Evolutionary conservation across 1,284 basidiomycete species (phyloP).

Genomic region (Leccinum pachyderme): DNA sequence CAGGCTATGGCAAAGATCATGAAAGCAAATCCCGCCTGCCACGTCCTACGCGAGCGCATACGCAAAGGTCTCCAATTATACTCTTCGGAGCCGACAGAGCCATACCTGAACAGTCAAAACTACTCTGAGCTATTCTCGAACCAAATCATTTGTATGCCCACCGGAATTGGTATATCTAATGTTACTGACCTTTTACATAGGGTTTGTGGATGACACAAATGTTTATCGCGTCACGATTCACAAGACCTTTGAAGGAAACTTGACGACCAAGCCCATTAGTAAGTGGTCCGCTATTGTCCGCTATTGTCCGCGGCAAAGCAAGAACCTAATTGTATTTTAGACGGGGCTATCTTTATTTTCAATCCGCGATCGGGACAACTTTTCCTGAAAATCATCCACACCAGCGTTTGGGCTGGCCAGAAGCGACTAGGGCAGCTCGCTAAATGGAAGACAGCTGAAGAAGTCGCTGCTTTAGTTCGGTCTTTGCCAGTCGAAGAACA

Average conservation of each 20-base stretch:
- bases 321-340: slow-evolving; percentile 34
- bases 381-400: slow-evolving; percentile 99
- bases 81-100: slow-evolving; percentile 98
- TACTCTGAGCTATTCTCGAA: slow-evolving; percentile 99
- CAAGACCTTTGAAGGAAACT: slow-evolving; percentile 99
- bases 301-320: background rate
- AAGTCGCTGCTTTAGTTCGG: slow-evolving; percentile 96
- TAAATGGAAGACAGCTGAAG: slow-evolving; percentile 99
- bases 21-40: slow-evolving; percentile 98
- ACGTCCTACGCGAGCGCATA: slow-evolving; percentile 97
- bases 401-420: slow-evolving; percentile 99
- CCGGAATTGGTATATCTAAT: background rate
- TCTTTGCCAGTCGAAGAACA: slow-evolving; percentile 99
- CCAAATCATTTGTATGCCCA: slow-evolving; percentile 88
- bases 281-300: slow-evolving; percentile 23
- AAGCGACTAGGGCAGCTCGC: slow-evolving; percentile 99
- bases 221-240: slow-evolving; percentile 99
- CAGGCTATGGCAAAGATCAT: slow-evolving; percentile 99
- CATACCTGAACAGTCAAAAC: slow-evolving; percentile 97
- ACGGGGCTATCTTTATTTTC: slow-evolving; percentile 99
- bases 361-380: slow-evolving; percentile 98
- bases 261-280: slow-evolving; percentile 99
- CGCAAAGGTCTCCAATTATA: slow-evolving; percentile 98
- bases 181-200: slow-evolving; percentile 33
- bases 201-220: slow-evolving; percentile 99